phyloP scores from a whole-genome alignment of 2,329 filamentous ascomycete species.

The Beauveria varroae region DNA sequence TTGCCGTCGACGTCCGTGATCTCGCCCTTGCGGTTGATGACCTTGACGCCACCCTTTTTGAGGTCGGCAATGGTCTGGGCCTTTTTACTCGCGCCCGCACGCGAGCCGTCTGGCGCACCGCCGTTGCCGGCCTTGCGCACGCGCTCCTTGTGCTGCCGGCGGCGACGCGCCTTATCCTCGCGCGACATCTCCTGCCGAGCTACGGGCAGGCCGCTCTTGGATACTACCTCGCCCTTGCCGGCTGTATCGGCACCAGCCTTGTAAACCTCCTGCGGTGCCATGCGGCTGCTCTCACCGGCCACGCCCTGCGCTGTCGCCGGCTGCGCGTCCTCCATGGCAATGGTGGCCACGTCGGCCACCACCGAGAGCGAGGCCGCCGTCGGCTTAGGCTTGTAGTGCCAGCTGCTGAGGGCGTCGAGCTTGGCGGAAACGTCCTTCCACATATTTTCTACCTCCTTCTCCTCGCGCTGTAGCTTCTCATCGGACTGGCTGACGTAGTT shows the following conservation, averaged over 20 bases:
- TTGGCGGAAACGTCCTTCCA: conserved; percentile 77
- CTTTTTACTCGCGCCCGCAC: conserved; percentile 24
- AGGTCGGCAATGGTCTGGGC: conserved; percentile 55
- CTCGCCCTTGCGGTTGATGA: conserved; percentile 86
- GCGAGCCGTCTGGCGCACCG: conserved; percentile 21
- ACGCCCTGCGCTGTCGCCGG: conserved; percentile 74
- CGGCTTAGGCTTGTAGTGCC: conserved; percentile 91
- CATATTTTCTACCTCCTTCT: conserved; percentile 71
- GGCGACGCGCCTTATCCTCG: conserved; percentile 71
- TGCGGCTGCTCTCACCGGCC: conserved; percentile 58
- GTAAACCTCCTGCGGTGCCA: conserved; percentile 94
- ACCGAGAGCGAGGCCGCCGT: conserved; percentile 75
- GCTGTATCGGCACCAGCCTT: conserved; percentile 60
- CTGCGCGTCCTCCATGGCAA: conserved; percentile 91
- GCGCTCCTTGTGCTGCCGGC: conserved; percentile 79
- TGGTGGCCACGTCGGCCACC: conserved; percentile 82
- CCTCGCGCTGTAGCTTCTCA: conserved; percentile 74
- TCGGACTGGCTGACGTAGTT: conserved; percentile 75
- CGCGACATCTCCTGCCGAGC: conserved; percentile 79
- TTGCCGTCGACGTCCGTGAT: conserved; percentile 78
- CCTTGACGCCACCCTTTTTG: conserved; percentile 80
- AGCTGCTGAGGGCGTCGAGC: conserved; percentile 83
- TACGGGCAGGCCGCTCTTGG: conserved; percentile 69
- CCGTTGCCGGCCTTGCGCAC: conserved; percentile 58
- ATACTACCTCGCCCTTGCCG: conserved; percentile 63